phyloP scores from a whole-genome alignment of 1,284 basidiomycete genomes.

The Ceratobasidium sp. region DNA sequence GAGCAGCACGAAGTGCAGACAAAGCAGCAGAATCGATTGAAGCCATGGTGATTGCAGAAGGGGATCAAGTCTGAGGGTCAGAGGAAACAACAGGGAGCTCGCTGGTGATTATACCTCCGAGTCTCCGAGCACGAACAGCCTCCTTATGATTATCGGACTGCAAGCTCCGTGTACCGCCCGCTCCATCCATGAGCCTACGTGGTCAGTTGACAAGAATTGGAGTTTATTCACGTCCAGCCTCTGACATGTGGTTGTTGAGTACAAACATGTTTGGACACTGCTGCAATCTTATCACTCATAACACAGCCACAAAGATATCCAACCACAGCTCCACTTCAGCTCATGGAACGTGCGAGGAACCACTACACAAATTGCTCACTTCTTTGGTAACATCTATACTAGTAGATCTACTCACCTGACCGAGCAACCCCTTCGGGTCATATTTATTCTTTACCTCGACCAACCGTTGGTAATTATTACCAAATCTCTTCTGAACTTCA shows the following conservation, averaged over 20 bases:
- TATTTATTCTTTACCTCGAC: conserved; percentile 45
- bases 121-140: neutral
- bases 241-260: neutral
- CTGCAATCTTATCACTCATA: neutral
- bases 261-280: neutral
- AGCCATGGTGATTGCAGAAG: neutral
- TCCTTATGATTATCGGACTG: neutral
- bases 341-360: neutral
- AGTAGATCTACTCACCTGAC: conserved; percentile 34
- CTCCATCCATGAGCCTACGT: neutral
- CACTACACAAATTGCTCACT: too few relatives aligned
- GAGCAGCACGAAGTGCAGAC: conserved; percentile 5
- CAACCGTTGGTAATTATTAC: conserved; percentile 34
- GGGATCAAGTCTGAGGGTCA: neutral
- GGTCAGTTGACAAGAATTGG: neutral
- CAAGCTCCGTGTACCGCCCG: neutral
- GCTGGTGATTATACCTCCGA: neutral
- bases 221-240: neutral
- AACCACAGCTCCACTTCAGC: neutral
- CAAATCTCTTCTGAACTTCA: conserved; percentile 9
- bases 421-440: conserved; percentile 38
- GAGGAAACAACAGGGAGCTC: neutral
- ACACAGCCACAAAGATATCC: neutral
- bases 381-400: too few relatives aligned
- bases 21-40: conserved; percentile 28